Evolutionary conservation across 768 basidiomycete species (phyloP), one percentile per base, ranked within the genome.

Genomic region (Mycena chlorophos): DNA sequence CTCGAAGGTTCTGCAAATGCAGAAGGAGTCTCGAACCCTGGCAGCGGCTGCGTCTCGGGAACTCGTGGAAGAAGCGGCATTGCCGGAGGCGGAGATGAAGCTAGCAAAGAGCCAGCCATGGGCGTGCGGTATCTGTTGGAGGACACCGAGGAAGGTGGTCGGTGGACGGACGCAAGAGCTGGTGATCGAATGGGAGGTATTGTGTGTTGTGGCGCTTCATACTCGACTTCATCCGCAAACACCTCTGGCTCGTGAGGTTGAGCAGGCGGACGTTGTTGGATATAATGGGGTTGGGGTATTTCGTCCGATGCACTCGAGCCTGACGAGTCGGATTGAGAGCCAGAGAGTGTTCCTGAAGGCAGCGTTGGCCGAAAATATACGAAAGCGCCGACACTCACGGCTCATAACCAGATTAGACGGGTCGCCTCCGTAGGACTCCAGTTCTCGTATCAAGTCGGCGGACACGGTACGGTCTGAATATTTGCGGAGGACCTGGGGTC

Each of bases 401-500:
- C 87, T 89, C 63, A 83, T 73, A 27, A 85, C 78, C 26, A 88
- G 74, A 63, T 86, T 82, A 20, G 78, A 73, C 19, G 86, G 80
- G 66, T 88, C 86, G 27, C 83, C 84, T n/a, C 80, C 80, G 63
- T 85, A 92, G 14, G 88, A 83, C 60, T 88, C 87, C 20, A 94
- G 71, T 71, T 94, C 92, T 57, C 84, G 77, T 13, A 91, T 85
- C 30, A 92, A 78, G 62, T 86, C 82, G 71, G 74, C 82, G 30
- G 91, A 90, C 22, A 85, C 75, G 0, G 89, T 91, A 68, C 87
- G 89, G 65, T 91, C 90, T 0, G 92, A 89, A 65, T 94, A 91
- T 68, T 85, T 89, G 57, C 85, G 78, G 56, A 94, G 73, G 19
- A 89, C 86, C 91, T 94, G 59, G 46, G 10, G 16, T 20, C n/a